Conservation (phyloP, 805 yeast species). For the Yamadazyma kitorensis region DNA sequence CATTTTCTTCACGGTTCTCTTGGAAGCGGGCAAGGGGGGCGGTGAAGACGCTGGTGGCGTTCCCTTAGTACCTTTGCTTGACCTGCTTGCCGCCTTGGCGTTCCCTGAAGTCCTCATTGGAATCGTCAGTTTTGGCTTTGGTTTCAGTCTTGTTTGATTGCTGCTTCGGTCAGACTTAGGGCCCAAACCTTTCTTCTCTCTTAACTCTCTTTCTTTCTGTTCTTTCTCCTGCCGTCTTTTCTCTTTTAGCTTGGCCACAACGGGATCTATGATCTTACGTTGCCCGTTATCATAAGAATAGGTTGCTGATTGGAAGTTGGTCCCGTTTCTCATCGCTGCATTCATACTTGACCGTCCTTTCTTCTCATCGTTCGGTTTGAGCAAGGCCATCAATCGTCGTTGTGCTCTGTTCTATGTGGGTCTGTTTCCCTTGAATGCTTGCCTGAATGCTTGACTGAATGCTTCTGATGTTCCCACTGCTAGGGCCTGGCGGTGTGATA, state of each 20-base stretch:
- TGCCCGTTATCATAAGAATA: slow-evolving; percentile 12
- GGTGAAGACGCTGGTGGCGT: slow-evolving; percentile 1
- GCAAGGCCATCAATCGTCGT: too few relatives aligned
- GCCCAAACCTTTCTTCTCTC: slow-evolving; percentile 31
- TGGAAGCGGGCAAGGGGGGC: slow-evolving; percentile 1
- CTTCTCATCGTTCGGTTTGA: too few relatives aligned
- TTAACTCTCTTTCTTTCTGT: slow-evolving; percentile 32
- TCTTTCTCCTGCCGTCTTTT: slow-evolving; percentile 57
- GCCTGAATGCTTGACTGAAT: too few relatives aligned
- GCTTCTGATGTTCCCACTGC: too few relatives aligned
- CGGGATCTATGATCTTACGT: slow-evolving; percentile 54
- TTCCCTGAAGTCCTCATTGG: slow-evolving; percentile 8
- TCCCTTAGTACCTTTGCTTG: background rate
- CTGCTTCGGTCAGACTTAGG: slow-evolving; percentile 19
- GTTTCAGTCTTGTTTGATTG: slow-evolving; percentile 3
- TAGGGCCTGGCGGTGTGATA: too few relatives aligned
- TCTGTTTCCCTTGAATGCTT: too few relatives aligned
- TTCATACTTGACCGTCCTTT: background rate
- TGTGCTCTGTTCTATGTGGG: too few relatives aligned
- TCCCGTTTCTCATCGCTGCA: background rate
- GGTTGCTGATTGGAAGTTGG: slow-evolving; percentile 4
- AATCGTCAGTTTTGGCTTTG: slow-evolving; percentile 10
- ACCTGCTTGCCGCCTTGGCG: background rate
- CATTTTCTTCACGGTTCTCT: slow-evolving; percentile 21
- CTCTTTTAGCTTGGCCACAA: slow-evolving; percentile 66